Evolutionary conservation across 2,329 filamentous ascomycete genomes (phyloP).

Genomic region (Verticillium dahliae): DNA sequence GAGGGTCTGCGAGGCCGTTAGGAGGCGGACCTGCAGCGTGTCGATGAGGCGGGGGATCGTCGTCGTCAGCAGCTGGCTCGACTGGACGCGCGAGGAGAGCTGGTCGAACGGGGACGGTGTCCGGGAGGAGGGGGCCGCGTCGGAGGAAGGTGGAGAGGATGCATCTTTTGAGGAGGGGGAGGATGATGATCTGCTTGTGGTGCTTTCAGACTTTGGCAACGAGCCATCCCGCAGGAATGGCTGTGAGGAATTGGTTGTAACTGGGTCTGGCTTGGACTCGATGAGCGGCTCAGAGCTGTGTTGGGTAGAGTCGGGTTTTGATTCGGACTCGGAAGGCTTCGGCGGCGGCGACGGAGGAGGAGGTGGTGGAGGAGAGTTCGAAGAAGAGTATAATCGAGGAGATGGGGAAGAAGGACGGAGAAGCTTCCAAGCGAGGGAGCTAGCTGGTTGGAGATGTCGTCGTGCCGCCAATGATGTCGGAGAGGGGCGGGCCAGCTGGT

Average conservation of each 20-base stretch:
- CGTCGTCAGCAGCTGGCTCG: constrained; percentile 26
- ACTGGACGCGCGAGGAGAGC: background rate
- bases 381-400: background rate
- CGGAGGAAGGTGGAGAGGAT: background rate
- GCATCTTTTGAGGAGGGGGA: background rate
- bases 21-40: constrained; percentile 75
- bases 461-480: background rate
- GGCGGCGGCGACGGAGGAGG: constrained; percentile 1
- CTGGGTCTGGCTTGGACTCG: background rate
- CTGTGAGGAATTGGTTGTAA: background rate
- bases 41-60: constrained; percentile 74
- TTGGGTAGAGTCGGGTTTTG: background rate
- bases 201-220: background rate
- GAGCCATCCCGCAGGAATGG: background rate
- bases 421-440: background rate
- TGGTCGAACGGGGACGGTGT: background rate
- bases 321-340: background rate
- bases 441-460: background rate
- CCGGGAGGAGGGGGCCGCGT: background rate
- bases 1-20: constrained; percentile 78
- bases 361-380: background rate
- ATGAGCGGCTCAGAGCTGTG: background rate
- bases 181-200: background rate
- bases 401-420: background rate
- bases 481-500: background rate